Conservation (phyloP, 2,329 filamentous ascomycete species). For the Macrophomina phaseolina region DNA sequence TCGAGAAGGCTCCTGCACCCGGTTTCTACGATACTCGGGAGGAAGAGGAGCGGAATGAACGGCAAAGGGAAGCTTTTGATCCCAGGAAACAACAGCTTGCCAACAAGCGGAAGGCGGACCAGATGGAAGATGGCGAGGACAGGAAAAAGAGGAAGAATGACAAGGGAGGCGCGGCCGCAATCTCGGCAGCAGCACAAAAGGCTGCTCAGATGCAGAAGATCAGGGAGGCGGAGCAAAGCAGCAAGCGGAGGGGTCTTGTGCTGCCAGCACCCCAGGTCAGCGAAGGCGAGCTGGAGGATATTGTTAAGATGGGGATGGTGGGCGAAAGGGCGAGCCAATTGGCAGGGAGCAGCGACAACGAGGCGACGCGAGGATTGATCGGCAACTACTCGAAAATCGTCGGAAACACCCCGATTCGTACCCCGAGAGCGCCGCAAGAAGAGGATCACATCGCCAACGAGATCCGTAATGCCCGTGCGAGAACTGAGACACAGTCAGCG, state of each 20-base stretch:
- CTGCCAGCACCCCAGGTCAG: slow-evolving; percentile 90
- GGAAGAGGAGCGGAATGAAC: slow-evolving; percentile 80
- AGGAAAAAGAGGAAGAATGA: slow-evolving; percentile 88
- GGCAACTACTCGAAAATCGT: slow-evolving; percentile 86
- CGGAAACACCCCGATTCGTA: slow-evolving; percentile 84
- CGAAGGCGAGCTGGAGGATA: slow-evolving; percentile 92
- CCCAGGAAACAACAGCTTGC: slow-evolving; percentile 89
- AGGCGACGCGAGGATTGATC: slow-evolving; percentile 82
- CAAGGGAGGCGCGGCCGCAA: slow-evolving; percentile 77
- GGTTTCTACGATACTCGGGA: slow-evolving; percentile 95
- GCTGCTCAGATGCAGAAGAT: slow-evolving; percentile 95
- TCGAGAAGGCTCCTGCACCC: slow-evolving; percentile 85
- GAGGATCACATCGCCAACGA: slow-evolving; percentile 97
- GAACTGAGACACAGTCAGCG: slow-evolving; percentile 93
- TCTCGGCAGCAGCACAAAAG: slow-evolving; percentile 85
- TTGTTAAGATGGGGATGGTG: slow-evolving; percentile 97
- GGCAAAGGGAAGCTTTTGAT: slow-evolving; percentile 83
- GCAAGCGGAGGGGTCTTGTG: slow-evolving; percentile 82
- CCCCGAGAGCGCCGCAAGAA: slow-evolving; percentile 86
- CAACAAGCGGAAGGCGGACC: slow-evolving; percentile 91
- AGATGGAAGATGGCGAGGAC: slow-evolving; percentile 78
- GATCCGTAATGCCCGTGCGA: slow-evolving; percentile 87
- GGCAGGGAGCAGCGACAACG: slow-evolving; percentile 79
- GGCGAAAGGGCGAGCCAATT: slow-evolving; percentile 82
- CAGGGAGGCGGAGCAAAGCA: slow-evolving; percentile 94